Conservation (phyloP, 1,139 yeast genomes). For the Saccharomycopsis hybrid region DNA sequence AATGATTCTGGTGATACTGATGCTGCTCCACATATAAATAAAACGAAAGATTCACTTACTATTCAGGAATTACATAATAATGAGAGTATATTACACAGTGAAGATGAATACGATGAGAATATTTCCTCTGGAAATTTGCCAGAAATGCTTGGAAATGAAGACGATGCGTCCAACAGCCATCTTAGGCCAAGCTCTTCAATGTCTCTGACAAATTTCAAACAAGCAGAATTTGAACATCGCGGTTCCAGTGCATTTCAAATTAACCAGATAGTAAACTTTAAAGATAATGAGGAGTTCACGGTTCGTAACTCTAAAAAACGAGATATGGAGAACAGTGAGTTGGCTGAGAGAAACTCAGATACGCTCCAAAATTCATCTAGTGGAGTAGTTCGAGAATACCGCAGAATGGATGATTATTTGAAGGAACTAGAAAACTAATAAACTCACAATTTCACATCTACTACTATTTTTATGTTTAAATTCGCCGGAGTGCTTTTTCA, state of each 20-base stretch:
- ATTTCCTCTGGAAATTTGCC: not conserved
- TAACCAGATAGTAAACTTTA: not conserved
- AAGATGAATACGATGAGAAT: conserved; percentile 6
- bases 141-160: not conserved
- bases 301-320: not conserved
- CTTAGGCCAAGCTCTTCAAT: not conserved
- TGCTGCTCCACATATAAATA: not conserved
- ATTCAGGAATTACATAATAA: not conserved
- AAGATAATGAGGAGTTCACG: not conserved
- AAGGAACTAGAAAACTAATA: too few relatives aligned
- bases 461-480: too few relatives aligned
- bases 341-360: too few relatives aligned
- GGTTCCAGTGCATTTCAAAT: not conserved
- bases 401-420: too few relatives aligned
- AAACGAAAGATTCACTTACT: too few relatives aligned
- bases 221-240: not conserved
- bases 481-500: too few relatives aligned
- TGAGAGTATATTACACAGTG: conserved; percentile 1
- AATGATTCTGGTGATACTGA: not conserved
- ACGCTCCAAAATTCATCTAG: too few relatives aligned
- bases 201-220: not conserved
- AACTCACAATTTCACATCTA: too few relatives aligned
- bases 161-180: not conserved
- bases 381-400: too few relatives aligned
- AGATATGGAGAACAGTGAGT: too few relatives aligned